Percentiles rank a stretch among this genome's conserved stretches.
Evolutionary conservation across 2,329 filamentous ascomycete species (phyloP).

Genomic region (Colletotrichum orchidophilum): DNA sequence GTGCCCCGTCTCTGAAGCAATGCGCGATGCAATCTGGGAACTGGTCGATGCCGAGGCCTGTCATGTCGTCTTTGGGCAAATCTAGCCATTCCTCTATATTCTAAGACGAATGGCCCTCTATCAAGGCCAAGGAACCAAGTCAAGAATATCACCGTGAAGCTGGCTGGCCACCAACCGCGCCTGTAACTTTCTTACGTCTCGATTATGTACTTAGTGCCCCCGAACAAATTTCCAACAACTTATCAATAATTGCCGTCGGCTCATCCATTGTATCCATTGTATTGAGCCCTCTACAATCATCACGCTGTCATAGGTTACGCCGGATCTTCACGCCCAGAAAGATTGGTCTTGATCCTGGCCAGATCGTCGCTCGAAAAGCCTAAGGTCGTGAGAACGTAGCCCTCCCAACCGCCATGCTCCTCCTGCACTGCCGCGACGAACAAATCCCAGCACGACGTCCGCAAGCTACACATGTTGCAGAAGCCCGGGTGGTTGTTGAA

Average conservation of each 20-base stretch:
- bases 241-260: not conserved
- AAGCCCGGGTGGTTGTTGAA: slow-evolving; percentile 53
- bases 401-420: slow-evolving; percentile 58
- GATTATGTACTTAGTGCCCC: not conserved
- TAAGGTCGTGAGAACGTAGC: slow-evolving; percentile 55
- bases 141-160: not conserved
- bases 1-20: too few species aligned
- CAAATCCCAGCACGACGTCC: slow-evolving; percentile 53
- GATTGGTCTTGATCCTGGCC: slow-evolving; percentile 56
- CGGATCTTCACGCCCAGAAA: slow-evolving; percentile 40
- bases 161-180: not conserved
- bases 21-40: too few species aligned
- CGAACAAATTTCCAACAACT: not conserved
- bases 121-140: too few species aligned
- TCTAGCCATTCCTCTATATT: too few species aligned
- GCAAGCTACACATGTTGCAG: slow-evolving; percentile 56
- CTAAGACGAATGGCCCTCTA: too few species aligned
- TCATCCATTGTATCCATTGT: too few species aligned
- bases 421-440: slow-evolving; percentile 55
- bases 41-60: too few species aligned
- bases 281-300: not conserved
- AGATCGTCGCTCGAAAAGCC: slow-evolving; percentile 58
- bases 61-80: too few species aligned
- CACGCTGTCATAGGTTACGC: too few species aligned
- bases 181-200: not conserved